A percentile compares a stretch with the other conserved stretches of the same genome.
These are phyloP conservation scores for Beverwykella pulmonaria DNA, from an alignment of 495 filamentous ascomycete species.

Conservation along the genomic window DNA sequence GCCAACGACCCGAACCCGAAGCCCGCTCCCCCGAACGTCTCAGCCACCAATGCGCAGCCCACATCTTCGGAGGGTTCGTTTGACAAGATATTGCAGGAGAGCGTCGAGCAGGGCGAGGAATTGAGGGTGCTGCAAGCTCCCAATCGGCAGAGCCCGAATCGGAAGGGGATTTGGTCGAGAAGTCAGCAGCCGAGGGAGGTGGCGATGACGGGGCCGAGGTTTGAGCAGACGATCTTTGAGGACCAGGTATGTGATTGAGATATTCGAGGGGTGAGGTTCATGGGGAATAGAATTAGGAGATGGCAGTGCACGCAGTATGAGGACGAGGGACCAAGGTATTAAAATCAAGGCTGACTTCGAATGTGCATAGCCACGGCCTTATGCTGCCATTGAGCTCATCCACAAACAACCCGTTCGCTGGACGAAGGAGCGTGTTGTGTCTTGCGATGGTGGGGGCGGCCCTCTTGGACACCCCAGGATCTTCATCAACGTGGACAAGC, in stretches of 20 bases:
- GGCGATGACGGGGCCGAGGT: constrained; percentile 91
- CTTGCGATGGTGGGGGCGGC: constrained; percentile 92
- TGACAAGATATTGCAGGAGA: constrained; percentile 57
- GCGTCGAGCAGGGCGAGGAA: constrained; percentile 61
- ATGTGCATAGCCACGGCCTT: constrained; percentile 71
- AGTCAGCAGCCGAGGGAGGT: constrained; percentile 76
- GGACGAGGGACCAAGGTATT: constrained; percentile 1
- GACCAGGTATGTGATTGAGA: constrained; percentile 69
- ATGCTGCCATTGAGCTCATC: constrained; percentile 90
- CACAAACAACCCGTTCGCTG: constrained; percentile 94
- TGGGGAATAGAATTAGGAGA: neutral
- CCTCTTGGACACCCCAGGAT: constrained; percentile 88
- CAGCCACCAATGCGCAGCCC: constrained; percentile 63
- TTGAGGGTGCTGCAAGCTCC: constrained; percentile 75
- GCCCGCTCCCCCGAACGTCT: constrained; percentile 55
- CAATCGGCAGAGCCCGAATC: constrained; percentile 82
- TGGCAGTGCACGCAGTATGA: neutral
- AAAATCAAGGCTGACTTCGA: constrained; percentile 20
- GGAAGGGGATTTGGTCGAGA: constrained; percentile 73
- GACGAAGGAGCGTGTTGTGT: constrained; percentile 77
- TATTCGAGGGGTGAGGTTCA: neutral
- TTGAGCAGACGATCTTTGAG: constrained; percentile 93
- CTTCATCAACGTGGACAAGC: constrained; percentile 98
- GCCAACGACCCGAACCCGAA: constrained; percentile 60
- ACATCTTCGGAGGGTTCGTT: constrained; percentile 52